phyloP scores from a whole-genome alignment of 495 filamentous ascomycete genomes.

The Aspergillus haitiensis region DNA sequence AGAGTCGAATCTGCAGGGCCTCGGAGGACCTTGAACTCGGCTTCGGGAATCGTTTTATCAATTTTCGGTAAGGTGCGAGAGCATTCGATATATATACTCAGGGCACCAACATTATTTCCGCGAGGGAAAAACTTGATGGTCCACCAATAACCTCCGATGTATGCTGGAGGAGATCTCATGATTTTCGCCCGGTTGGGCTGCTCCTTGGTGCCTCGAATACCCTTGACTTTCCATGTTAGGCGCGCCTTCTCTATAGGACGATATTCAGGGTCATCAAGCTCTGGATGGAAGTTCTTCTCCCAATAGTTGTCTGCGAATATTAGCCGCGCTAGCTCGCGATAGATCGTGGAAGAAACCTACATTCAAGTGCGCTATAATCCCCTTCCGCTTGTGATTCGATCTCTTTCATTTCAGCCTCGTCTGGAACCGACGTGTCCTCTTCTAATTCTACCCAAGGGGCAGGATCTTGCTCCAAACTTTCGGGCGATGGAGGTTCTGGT shows the following conservation, averaged over 20 bases:
- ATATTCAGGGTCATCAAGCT: conserved; percentile 62
- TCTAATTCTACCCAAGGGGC: conserved; percentile 51
- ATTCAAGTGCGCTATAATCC: conserved; percentile 55
- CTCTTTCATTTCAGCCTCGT: conserved; percentile 60
- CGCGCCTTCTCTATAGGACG: conserved; percentile 51
- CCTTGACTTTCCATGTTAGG: conserved; percentile 60
- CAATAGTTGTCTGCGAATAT: conserved; percentile 52
- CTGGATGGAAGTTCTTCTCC: conserved; percentile 57
- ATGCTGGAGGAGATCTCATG: conserved; percentile 60
- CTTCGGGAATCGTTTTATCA: conserved; percentile 41
- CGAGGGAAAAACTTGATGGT: conserved; percentile 69
- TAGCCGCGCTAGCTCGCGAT: conserved; percentile 21
- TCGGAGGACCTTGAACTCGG: conserved; percentile 40
- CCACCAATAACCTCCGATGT: conserved; percentile 65
- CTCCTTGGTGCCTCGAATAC: conserved; percentile 61
- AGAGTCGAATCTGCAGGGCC: conserved; percentile 35
- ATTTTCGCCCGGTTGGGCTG: conserved; percentile 58
- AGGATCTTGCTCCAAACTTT: conserved; percentile 33
- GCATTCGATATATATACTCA: conserved; percentile 66
- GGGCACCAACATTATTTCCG: conserved; percentile 61
- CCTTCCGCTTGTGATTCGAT: conserved; percentile 50
- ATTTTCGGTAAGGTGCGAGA: conserved; percentile 46
- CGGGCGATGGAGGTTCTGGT: conserved; percentile 2
- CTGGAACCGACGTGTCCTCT: conserved; percentile 59
- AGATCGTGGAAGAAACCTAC: conserved; percentile 33